Evolutionary conservation across 164 flowering plant species (phyloP), one percentile per base, ranked within the genome.

Genomic region (Nymphaea thermarum): DNA sequence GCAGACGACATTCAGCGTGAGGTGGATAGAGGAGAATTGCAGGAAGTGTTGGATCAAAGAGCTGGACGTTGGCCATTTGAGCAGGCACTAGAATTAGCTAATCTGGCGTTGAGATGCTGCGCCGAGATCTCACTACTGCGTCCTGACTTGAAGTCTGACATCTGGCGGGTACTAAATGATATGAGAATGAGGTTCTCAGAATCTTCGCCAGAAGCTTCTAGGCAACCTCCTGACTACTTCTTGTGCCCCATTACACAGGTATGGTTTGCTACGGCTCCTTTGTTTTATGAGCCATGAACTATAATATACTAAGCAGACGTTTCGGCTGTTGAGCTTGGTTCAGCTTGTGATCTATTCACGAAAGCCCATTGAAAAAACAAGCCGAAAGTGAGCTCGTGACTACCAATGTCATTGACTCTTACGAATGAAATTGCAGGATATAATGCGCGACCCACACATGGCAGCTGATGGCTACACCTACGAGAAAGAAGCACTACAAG

Each of bases 61-160:
- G 98, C 97, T 44, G 98, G 98, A 60, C 85, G 84, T 62, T 93
- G 97, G 96, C 98, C 97, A 5, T 93, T 82, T 80, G 83, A 87
- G 45, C 96, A 84, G 76, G 98, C 97, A 12, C 80, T 86, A 60
- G 93, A 89, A 81, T 75, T 93, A 66, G 88, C 97, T 69, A 78
- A 78, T 42, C 60, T 90, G 70, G 98, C 88, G 51, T 45, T 93
- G 72, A 81, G 88, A 73, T 93, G 98, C 67, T 81, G 86, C 63
- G 84, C 84, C 44, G 72, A 77, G 81, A 78, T 69, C 71, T 63
- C 85, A 12, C 77, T 69, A 66, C 73, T 55, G 66, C 73, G 98
- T n/a, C 92, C 98, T 3, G 86, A 90, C 72, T 92, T 93, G 69
- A 75, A 14, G 12, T 76, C 87, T 4, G 97, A 93, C 43, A 90